Percentiles rank a stretch among this genome's conserved stretches.
Evolutionary conservation across 2,329 filamentous ascomycete genomes (phyloP).

Genomic region (Akanthomyces lecanii): DNA sequence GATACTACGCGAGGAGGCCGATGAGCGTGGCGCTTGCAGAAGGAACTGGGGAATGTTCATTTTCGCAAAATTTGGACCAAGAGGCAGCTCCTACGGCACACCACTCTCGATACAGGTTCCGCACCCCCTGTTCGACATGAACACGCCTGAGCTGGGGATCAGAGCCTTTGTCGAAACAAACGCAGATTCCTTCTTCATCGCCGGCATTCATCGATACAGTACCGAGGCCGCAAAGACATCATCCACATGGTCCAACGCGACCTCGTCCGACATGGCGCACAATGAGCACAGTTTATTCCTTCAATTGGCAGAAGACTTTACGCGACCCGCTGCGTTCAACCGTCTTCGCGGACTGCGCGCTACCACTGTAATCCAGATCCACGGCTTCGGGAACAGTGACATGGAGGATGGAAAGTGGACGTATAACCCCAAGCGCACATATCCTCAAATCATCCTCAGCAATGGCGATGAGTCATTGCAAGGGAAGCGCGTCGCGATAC

Average conservation of each 20-base stretch:
- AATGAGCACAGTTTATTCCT: conserved; percentile 14
- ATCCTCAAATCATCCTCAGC: conserved; percentile 11
- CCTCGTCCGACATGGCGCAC: conserved; percentile 10
- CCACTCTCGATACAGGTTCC: conserved; percentile 10
- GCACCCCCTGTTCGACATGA: conserved; percentile 11
- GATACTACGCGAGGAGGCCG: neutral
- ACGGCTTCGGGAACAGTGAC: conserved; percentile 11
- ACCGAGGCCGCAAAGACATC: neutral
- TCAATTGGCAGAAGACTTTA: conserved; percentile 7
- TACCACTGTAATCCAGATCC: neutral
- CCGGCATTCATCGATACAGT: conserved; percentile 6
- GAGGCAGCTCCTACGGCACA: conserved; percentile 8
- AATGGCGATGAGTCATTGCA: conserved; percentile 1
- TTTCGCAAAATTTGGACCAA: neutral
- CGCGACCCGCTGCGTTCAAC: neutral
- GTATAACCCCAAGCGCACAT: conserved; percentile 8
- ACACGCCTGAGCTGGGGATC: conserved; percentile 7
- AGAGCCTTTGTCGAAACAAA: conserved; percentile 9
- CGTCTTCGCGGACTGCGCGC: neutral
- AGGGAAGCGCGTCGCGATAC: conserved; percentile 3
- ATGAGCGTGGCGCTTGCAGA: neutral
- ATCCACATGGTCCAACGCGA: conserved; percentile 1
- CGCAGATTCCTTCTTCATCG: conserved; percentile 10
- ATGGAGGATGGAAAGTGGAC: conserved; percentile 7
- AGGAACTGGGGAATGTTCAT: conserved; percentile 14